Base-by-base conservation (phyloP, 2,329 filamentous ascomycete species). In the Penicillium sp. region DNA sequence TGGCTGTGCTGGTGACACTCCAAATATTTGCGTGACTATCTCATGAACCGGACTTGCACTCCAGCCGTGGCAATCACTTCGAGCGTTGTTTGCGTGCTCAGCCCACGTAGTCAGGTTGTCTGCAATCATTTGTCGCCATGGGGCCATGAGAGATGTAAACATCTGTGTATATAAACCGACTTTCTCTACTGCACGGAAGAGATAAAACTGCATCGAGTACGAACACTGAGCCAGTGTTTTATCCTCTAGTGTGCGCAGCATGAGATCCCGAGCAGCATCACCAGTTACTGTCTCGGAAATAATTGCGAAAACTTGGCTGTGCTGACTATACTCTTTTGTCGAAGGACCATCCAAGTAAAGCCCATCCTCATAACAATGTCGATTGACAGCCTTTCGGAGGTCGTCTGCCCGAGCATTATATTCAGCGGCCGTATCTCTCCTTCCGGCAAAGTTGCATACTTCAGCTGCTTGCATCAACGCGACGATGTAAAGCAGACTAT, bases 61-160 rank as follows among this genome's bases (percentile, higher is more conserved):
- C 62, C 62, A 64, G 3, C 55, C 62, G 23, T 64, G 62, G 10
- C 62, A 64, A 30, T 64, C 62, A 36, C 59, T 62, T 13, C 62
- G 60, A 29, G 56, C 50, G 51, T 58, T 62, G 15, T 55, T 45
- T 23, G 56, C 60, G 20, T 55, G 60, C 40, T 64, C 62, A n/a
- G 59, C 59, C 62, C 62, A 64, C 7, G 62, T 63, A 5, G 61
- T 64, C 15, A 64, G 33, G n/a, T 63, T 55, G 24, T 61, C 49
- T 12, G 33, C 47, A 24, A 64, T 55, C 62, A 63, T 63, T 30
- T 45, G 53, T 41, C 54, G 46, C 60, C 60, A 63, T 6, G 62
- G 62, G 12, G 55, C 46, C 8, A 62, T 45, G 17, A 63, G 37
- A 9, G 46, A 46, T 7, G 24, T 13, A 46, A 58, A 60, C 18